phyloP scores from a whole-genome alignment of 768 basidiomycete genomes.

The Sporobolomyces pararoseus region DNA sequence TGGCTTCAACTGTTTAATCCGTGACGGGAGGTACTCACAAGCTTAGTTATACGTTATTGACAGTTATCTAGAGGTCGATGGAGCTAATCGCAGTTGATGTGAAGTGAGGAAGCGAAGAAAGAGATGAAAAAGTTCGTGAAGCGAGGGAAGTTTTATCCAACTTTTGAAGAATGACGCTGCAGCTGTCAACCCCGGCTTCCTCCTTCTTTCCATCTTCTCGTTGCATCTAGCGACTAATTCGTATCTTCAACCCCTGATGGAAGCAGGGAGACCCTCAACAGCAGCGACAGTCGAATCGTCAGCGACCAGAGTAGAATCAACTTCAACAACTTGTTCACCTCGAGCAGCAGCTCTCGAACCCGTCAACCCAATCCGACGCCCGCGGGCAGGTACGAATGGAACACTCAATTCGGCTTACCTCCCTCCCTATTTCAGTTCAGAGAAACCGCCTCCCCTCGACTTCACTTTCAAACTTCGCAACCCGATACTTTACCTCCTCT shows the following conservation, averaged over 20 bases:
- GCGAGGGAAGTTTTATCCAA: too few species aligned
- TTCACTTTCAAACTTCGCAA: conserved; percentile 12
- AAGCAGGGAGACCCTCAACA: not conserved
- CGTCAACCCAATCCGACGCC: not conserved
- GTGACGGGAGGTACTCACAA: too few species aligned
- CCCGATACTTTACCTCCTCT: conserved; percentile 13
- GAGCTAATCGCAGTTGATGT: too few species aligned
- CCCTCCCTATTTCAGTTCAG: not conserved
- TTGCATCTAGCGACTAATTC: too few species aligned
- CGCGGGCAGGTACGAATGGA: conserved; percentile 8
- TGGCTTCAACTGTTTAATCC: conserved; percentile 40
- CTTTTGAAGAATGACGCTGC: too few species aligned
- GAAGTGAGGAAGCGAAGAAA: not conserved
- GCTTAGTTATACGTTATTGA: too few species aligned
- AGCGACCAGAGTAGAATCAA: too few species aligned
- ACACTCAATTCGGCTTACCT: conserved; percentile 12
- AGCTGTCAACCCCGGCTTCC: too few species aligned
- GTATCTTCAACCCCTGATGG: too few species aligned
- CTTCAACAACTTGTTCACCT: not conserved
- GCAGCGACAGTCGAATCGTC: not conserved
- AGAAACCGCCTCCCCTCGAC: conserved; percentile 28
- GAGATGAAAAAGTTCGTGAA: not conserved
- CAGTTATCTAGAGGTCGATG: too few species aligned
- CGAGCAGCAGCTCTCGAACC: too few species aligned
- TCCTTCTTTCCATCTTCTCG: too few species aligned